Conservation (phyloP, 306 rosid genomes). For the Medicago arabica region DNA sequence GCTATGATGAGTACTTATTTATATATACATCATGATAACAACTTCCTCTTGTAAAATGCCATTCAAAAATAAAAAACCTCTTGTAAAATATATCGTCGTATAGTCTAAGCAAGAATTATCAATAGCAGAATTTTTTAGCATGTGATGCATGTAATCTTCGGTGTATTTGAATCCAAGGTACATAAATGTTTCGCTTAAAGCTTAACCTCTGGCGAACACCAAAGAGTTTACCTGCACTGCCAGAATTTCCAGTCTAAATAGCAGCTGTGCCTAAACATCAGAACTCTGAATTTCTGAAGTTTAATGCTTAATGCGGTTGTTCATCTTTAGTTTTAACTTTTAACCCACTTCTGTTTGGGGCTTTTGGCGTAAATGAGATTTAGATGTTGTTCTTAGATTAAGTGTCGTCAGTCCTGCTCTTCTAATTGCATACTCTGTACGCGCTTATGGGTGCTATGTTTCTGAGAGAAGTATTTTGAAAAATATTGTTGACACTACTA, state of each 20-base stretch:
- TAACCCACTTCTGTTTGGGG: not conserved
- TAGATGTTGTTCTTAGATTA: conserved; percentile 15
- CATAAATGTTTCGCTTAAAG: not conserved
- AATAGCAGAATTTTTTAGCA: conserved; percentile 6
- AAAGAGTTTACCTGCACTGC: not conserved
- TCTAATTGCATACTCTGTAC: not conserved
- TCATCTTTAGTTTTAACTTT: conserved; percentile 1
- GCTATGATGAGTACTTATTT: not conserved
- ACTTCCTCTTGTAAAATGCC: not conserved
- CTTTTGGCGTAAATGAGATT: not conserved
- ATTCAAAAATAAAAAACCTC: too few species aligned
- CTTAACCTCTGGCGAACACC: not conserved
- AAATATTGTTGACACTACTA: not conserved
- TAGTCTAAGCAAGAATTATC: not conserved
- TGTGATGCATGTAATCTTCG: not conserved
- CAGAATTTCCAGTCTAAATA: not conserved
- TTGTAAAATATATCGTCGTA: not conserved
- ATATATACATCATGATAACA: not conserved
- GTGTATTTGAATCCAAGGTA: conserved; percentile 13
- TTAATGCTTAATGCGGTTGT: not conserved
- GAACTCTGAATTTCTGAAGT: not conserved
- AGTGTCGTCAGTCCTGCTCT: not conserved
- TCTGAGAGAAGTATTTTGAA: not conserved
- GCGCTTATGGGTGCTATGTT: not conserved
- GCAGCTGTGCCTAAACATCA: conserved; percentile 21